These are phyloP conservation scores for Mycosphaerella sp. DNA, from an alignment of 2,329 filamentous ascomycete species.

Conservation along the genomic window DNA sequence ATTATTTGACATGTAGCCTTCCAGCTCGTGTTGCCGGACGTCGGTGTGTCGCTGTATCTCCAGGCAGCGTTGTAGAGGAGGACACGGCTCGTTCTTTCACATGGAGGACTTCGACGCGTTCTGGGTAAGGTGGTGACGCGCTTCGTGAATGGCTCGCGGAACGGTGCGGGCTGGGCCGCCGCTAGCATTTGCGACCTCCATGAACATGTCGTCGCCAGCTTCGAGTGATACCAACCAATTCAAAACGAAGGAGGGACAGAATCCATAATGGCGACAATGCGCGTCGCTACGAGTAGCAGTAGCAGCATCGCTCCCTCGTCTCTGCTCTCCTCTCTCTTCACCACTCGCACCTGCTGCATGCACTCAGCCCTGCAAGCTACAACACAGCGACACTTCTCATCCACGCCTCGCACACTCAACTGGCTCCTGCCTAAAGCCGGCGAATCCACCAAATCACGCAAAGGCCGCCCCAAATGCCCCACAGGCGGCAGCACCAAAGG, in stretches of 20 bases:
- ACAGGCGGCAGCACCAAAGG: slow-evolving; percentile 88
- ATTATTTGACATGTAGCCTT: slow-evolving; percentile 45
- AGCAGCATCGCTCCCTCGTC: slow-evolving; percentile 13
- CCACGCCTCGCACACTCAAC: slow-evolving; percentile 41
- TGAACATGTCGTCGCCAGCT: no score
- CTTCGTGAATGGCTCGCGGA: no score
- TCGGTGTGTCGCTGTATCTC: no score
- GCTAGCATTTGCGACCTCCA: no score
- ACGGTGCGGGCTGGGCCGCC: no score
- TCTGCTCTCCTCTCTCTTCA: slow-evolving; percentile 25
- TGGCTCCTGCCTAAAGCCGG: slow-evolving; percentile 80
- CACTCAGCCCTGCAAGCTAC: slow-evolving; percentile 21
- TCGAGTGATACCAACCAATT: background rate
- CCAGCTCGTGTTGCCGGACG: background rate
- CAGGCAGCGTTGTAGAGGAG: no score
- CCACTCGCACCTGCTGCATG: slow-evolving; percentile 28
- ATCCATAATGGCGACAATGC: slow-evolving; percentile 3
- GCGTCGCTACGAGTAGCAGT: background rate
- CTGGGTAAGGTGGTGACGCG: no score
- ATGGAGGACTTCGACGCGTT: no score
- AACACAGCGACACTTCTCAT: slow-evolving; percentile 26
- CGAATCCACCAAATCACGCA: slow-evolving; percentile 79
- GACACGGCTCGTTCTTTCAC: no score
- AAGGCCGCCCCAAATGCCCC: slow-evolving; percentile 78
- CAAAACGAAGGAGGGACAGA: background rate